phyloP scores from a whole-genome alignment of 306 rosid species.

The Mimosa bimucronata region DNA sequence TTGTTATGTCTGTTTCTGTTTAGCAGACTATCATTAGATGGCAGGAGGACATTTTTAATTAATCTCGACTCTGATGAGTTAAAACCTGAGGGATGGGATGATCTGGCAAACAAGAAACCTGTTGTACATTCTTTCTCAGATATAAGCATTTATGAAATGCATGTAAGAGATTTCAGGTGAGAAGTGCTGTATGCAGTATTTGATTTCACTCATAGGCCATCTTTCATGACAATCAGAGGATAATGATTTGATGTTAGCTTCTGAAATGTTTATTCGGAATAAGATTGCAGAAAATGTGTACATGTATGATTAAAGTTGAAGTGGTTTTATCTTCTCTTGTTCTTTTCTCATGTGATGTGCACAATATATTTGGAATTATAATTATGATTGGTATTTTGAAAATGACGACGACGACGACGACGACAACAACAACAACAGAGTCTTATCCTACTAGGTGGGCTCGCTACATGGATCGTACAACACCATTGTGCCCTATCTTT shows the following conservation, averaged over 20 bases:
- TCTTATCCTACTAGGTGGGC: no score
- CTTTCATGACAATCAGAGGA: conserved; percentile 26
- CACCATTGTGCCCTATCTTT: no score
- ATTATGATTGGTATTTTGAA: neutral
- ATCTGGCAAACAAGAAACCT: conserved; percentile 74
- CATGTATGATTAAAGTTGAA: conserved; percentile 14
- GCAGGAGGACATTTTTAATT: conserved; percentile 67
- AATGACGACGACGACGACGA: no score
- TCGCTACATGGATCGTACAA: no score
- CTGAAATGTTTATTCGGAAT: conserved; percentile 3
- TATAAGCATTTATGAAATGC: conserved; percentile 89
- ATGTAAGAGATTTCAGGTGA: conserved; percentile 93
- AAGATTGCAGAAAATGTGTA: neutral
- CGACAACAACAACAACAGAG: no score
- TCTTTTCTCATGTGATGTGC: conserved; percentile 2
- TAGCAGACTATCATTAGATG: conserved; percentile 85
- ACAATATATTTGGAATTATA: conserved; percentile 8
- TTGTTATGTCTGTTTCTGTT: conserved; percentile 34
- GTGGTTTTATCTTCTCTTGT: conserved; percentile 20
- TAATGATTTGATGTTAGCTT: conserved; percentile 10
- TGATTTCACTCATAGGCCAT: conserved; percentile 22
- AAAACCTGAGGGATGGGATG: conserved; percentile 87
- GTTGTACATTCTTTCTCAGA: conserved; percentile 66
- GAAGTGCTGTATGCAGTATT: conserved; percentile 17
- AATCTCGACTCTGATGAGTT: conserved; percentile 58